Conservation (phyloP, 495 filamentous ascomycete species). For the Lepidopterella palustris region DNA sequence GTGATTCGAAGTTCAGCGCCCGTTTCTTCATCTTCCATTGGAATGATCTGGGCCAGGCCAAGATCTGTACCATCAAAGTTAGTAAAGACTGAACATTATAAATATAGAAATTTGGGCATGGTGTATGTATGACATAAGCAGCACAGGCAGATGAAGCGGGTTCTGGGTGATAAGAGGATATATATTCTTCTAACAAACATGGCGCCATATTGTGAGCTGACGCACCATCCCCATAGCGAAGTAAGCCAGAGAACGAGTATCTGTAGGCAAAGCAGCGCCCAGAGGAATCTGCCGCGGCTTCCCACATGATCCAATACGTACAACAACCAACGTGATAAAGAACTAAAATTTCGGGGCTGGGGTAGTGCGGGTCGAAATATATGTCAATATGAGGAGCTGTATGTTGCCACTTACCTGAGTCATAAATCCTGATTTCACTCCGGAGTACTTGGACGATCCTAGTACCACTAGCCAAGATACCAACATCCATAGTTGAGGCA, state of each 20-base stretch:
- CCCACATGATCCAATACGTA: background rate
- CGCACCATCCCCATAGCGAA: background rate
- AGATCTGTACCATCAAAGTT: conserved; percentile 51
- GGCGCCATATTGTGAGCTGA: background rate
- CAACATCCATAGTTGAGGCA: conserved; percentile 74
- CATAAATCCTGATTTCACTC: conserved; percentile 79
- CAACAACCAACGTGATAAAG: no score
- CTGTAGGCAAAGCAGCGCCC: background rate
- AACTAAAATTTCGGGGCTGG: no score
- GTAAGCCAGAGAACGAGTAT: background rate
- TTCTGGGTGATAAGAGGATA: background rate
- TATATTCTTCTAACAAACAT: conserved; percentile 1
- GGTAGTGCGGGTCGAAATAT: background rate
- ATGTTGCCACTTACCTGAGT: conserved; percentile 58
- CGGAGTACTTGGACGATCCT: conserved; percentile 79
- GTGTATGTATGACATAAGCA: background rate
- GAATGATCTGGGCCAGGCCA: conserved; percentile 79
- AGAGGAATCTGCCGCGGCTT: background rate
- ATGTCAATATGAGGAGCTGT: background rate
- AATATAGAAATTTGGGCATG: background rate
- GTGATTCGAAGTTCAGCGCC: conserved; percentile 65
- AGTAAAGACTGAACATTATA: background rate
- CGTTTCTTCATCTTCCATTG: conserved; percentile 80
- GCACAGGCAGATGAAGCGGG: background rate
- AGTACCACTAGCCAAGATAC: conserved; percentile 63